Conservation (phyloP, 306 rosid species). For the Echinosophora koreensis region DNA sequence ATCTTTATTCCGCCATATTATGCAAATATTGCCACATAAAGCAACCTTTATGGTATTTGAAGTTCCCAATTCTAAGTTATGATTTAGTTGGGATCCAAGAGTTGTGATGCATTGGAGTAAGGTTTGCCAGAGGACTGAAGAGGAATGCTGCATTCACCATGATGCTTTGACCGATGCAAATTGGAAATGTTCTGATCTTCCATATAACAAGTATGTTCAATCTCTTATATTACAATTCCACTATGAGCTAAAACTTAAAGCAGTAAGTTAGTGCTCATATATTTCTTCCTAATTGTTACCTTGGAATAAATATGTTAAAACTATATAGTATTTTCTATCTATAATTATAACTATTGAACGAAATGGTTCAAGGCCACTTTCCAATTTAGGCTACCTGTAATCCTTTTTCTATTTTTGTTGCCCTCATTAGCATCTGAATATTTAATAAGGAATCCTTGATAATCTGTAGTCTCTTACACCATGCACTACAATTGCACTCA, state of each 20-base stretch:
- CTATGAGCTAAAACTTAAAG: neutral
- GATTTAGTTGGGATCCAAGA: too few species aligned
- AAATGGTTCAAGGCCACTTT: too few species aligned
- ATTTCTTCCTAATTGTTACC: neutral
- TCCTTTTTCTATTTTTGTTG: neutral
- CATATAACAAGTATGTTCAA: slow-evolving; percentile 66
- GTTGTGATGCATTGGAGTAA: too few species aligned
- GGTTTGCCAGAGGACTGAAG: slow-evolving; percentile 50
- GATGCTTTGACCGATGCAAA: slow-evolving; percentile 68
- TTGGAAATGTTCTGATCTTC: slow-evolving; percentile 72
- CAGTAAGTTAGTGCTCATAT: neutral
- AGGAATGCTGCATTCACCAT: slow-evolving; percentile 73
- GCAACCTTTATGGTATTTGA: too few species aligned
- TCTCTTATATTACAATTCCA: neutral
- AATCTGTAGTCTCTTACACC: neutral
- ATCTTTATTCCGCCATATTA: too few species aligned
- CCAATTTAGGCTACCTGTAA: too few species aligned
- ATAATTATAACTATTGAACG: neutral
- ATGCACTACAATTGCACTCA: neutral
- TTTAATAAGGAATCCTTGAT: neutral
- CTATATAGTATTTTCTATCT: neutral
- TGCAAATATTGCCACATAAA: too few species aligned
- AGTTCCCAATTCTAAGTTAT: too few species aligned
- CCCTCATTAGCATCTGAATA: neutral
- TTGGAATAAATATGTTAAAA: neutral